These are phyloP conservation scores for Botrytis elliptica DNA, from an alignment of 2,329 filamentous ascomycete genomes.

Conservation along the genomic window DNA sequence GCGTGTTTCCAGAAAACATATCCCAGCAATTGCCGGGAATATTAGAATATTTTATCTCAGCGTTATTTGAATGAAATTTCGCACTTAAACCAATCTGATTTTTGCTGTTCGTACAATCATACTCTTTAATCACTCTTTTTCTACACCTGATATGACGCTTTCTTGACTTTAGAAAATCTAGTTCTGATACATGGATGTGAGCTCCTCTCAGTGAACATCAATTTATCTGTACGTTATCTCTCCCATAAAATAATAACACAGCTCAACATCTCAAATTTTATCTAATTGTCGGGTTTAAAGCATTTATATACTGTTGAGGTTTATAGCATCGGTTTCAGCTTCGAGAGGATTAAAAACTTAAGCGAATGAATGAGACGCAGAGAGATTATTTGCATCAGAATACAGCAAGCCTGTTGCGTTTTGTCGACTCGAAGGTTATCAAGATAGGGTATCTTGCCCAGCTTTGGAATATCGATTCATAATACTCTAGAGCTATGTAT, in stretches of 20 bases:
- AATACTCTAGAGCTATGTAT: constrained; percentile 12
- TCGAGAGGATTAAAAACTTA: neutral
- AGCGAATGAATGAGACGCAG: neutral
- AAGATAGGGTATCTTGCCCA: constrained; percentile 45
- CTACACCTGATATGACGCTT: rapidly evolving
- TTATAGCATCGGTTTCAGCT: neutral
- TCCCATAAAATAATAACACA: neutral
- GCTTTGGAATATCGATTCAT: constrained; percentile 46
- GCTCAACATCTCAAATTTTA: neutral
- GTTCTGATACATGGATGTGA: neutral
- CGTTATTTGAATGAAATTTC: too few species aligned
- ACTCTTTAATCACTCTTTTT: neutral
- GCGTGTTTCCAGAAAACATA: neutral
- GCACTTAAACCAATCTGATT: neutral
- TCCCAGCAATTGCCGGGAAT: neutral
- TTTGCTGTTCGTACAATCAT: neutral
- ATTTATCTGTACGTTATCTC: neutral
- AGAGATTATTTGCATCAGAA: constrained; percentile 9
- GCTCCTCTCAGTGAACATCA: neutral
- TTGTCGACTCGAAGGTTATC: constrained; percentile 8
- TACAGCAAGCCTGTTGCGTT: constrained; percentile 6
- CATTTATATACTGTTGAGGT: neutral
- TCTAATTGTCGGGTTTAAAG: neutral
- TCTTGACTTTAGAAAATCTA: neutral
- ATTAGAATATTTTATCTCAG: too few species aligned